Percentiles rank a stretch among this genome's conserved stretches.
Conservation (phyloP, 2,329 filamentous ascomycete species). For the Chalaropsis ovoidea region DNA sequence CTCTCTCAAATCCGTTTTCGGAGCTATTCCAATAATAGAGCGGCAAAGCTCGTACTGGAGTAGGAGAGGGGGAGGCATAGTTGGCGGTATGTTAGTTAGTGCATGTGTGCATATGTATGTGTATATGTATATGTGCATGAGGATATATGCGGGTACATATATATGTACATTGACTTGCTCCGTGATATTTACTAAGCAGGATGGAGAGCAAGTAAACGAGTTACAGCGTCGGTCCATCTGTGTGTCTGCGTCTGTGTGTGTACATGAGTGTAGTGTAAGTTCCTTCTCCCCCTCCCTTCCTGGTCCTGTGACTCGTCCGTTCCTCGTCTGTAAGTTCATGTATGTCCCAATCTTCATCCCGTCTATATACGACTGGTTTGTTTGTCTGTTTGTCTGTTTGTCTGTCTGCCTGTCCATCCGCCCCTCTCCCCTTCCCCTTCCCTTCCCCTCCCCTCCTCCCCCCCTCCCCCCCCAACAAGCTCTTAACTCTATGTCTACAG, state of each 20-base stretch:
- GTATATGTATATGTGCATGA: neutral
- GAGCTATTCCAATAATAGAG: neutral
- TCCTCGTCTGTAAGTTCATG: neutral
- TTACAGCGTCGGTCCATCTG: neutral
- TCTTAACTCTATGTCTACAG: conserved; percentile 2
- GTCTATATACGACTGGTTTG: neutral
- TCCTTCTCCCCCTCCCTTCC: neutral
- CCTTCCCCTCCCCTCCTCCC: neutral
- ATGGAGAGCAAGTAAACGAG: neutral
- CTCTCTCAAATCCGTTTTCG: neutral
- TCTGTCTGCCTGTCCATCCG: neutral
- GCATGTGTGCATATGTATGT: neutral
- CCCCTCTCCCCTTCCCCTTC: neutral
- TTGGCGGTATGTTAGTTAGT: no score
- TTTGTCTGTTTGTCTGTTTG: conserved; percentile 1
- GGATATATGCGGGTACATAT: neutral
- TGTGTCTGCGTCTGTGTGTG: neutral
- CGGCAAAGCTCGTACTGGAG: neutral
- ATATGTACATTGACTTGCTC: neutral
- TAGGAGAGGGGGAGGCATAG: no score
- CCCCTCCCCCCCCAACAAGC: neutral
- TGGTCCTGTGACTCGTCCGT: conserved; percentile 5
- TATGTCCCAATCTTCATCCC: conserved; percentile 7
- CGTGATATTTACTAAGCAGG: neutral
- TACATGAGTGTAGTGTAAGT: neutral